Evolutionary conservation across 148 eudicot genomes (phyloP), one percentile per base, ranked within the genome.

Genomic region (Fagopyrum homotropicum): DNA sequence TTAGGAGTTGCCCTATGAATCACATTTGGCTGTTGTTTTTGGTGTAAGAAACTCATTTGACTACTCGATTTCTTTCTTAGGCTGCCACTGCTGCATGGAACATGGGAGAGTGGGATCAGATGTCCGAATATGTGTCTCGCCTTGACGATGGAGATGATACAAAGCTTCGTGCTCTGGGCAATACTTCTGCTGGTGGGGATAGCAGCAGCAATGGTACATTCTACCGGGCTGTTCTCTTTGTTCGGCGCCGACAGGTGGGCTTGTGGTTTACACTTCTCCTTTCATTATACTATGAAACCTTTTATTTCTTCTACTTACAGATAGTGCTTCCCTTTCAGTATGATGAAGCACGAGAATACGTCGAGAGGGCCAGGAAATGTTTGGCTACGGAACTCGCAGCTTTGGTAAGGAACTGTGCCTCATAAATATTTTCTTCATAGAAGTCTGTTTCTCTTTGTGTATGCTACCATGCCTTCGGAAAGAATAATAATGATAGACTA

Each of bases 21-120:
- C 55, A 45, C 73, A 45, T 35, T 30, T 72, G 73, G 11, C 6
- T 61, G 46, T 35, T 35, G 40, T 35, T 35, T 35, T 35, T 35
- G 40, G 40, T 35, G 40, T 35, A 35, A 35, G 40, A 35, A 35
- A 35, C 40, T 35, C 40, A 35, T 35, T 35, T 35, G 40, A 35
- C 71, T 56, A 26, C 44, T 29, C 59, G 54, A 46, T 2, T 5
- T 75, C 59, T 6, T 73, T 84, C 55, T 73, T 77, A 92, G 99
- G 99, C 99, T 81, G 97, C 99, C 72, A 75, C 17, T 79, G 97
- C 99, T 83, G 99, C 99, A 6, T 96, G 98, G 98, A 89, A 96
- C 91, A 92, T 96, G 98, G 98, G 97, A 61, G 98, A 92, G 79
- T 96, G 99, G 99, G 98, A 96, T 85, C 98, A 92, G 86, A 96